Evolutionary conservation across 1,284 basidiomycete genomes (phyloP), one percentile per base, ranked within the genome.

Genomic region (Apiotrichum veenhuisii): DNA sequence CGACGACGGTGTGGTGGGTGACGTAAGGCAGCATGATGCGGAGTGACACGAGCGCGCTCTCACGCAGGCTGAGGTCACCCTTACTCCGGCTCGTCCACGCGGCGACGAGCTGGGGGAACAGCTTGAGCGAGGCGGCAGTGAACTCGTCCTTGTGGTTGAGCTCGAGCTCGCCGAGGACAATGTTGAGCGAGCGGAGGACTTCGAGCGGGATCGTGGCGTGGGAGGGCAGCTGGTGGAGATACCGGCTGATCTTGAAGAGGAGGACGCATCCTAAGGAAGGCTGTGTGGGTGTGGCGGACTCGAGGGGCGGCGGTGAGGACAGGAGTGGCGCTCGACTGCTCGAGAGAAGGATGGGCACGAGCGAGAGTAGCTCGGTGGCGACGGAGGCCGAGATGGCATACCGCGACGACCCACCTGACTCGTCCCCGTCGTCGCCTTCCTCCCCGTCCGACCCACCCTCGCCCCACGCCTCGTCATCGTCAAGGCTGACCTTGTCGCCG

Each of bases 51-150:
- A 92, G 77, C 2, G 80, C 46, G 52, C 79, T 78, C 55, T 81
- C 79, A 46, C 77, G 73, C 18, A 92, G 78, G 9, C 81, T 80
- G 63, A 86, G 84, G 22, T 62, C 57, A 15, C 52, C 47, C 64
- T 89, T 88, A 69, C 85, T 86, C 75, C 88, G 89, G 9, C 85
- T 85, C 1, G 81, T 79, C 90, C 91, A 95, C 25, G 93, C 75
- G 1, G 74, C 75, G 1, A 91, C 79, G 5, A 96, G 70, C 10
- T 76, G 71, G 44, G 84, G 78, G 84, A 90, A 90, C 1, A 86
- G 76, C 33, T 76, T 76, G 10, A 78, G 72, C 0, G 88, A 85
- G 54, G 89, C 86, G 12, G 73, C 68, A 9, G 82, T 78, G 44
- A 91, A 82, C 1, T 82, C 79, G 1, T 79, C 70, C 34, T 81